A percentile compares a stretch with the other conserved stretches of the same genome.
Evolutionary conservation across 805 yeast genomes (phyloP).

Genomic region (Candida yuanshanica): DNA sequence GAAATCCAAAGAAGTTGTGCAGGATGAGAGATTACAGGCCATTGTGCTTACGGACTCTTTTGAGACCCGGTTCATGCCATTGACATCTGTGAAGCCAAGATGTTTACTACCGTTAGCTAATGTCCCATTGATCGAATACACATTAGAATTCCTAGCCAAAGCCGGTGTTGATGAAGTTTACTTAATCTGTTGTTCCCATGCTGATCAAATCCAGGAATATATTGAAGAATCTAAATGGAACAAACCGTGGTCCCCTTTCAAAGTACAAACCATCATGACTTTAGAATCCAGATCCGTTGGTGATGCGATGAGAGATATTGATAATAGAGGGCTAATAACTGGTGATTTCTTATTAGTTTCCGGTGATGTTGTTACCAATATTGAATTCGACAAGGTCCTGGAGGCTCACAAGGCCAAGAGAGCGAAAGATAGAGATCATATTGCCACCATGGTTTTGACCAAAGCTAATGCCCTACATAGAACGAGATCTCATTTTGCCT

Average conservation of each 20-base stretch:
- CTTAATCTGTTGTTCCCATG: conserved; percentile 85
- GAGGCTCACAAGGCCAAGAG: conserved; percentile 69
- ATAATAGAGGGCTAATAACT: conserved; percentile 80
- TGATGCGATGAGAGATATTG: conserved; percentile 95
- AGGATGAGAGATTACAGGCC: conserved; percentile 82
- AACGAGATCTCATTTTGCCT: conserved; percentile 73
- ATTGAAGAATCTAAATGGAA: conserved; percentile 72
- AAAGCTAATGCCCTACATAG: conserved; percentile 82
- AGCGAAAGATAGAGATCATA: conserved; percentile 78
- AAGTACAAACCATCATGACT: conserved; percentile 70
- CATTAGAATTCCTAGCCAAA: conserved; percentile 87
- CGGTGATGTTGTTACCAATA: conserved; percentile 94
- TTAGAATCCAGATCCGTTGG: conserved; percentile 90
- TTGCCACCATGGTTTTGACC: conserved; percentile 88
- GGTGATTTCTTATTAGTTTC: conserved; percentile 87
- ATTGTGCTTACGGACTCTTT: conserved; percentile 92
- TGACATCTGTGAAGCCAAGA: conserved; percentile 80
- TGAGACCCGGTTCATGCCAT: conserved; percentile 88
- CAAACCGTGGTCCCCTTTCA: conserved; percentile 69
- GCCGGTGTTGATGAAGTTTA: conserved; percentile 89
- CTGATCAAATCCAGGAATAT: conserved; percentile 80
- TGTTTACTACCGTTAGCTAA: conserved; percentile 90
- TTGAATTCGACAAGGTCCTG: conserved; percentile 71
- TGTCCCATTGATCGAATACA: conserved; percentile 90
- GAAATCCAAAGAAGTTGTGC: conserved; percentile 52